Conservation (phyloP, 495 filamentous ascomycete genomes). For the Penicillium coprophilum region DNA sequence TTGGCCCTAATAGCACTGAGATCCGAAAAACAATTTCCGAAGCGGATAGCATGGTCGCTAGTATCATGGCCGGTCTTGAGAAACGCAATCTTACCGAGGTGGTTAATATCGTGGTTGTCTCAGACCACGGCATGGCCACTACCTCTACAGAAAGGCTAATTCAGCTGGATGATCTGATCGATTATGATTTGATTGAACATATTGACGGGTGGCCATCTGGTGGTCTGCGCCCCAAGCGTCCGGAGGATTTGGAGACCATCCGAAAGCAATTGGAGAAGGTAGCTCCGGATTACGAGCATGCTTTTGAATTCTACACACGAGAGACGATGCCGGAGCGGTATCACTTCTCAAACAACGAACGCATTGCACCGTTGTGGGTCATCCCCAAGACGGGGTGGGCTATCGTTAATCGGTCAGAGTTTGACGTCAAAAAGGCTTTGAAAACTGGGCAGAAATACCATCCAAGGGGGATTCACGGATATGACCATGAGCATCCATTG, state of each 20-base stretch:
- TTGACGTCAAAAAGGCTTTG: constrained; percentile 63
- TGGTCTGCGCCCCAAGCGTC: constrained; percentile 74
- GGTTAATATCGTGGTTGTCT: constrained; percentile 96
- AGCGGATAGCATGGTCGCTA: constrained; percentile 77
- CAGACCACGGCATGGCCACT: constrained; percentile 97
- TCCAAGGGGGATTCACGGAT: constrained; percentile 81
- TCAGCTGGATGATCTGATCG: constrained; percentile 89
- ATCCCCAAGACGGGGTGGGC: constrained; percentile 89
- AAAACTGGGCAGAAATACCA: constrained; percentile 64
- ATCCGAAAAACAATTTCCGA: constrained; percentile 68
- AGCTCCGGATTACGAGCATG: constrained; percentile 55
- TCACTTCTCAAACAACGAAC: constrained; percentile 79
- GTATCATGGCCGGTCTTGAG: constrained; percentile 73
- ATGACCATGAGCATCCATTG: constrained; percentile 83
- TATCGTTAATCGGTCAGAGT: constrained; percentile 75
- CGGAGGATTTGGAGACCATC: constrained; percentile 52
- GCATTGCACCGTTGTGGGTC: constrained; percentile 91
- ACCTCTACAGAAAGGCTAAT: constrained; percentile 79
- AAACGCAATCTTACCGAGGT: constrained; percentile 80
- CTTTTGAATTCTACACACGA: constrained; percentile 79
- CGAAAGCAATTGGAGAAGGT: constrained; percentile 38
- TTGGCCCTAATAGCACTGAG: constrained; percentile 92
- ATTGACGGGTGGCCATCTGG: constrained; percentile 94
- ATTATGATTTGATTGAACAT: constrained; percentile 70
- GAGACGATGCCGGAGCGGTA: constrained; percentile 88